Conservation (phyloP, 2,329 filamentous ascomycete genomes). For the Penicillium sclerotigenum region DNA sequence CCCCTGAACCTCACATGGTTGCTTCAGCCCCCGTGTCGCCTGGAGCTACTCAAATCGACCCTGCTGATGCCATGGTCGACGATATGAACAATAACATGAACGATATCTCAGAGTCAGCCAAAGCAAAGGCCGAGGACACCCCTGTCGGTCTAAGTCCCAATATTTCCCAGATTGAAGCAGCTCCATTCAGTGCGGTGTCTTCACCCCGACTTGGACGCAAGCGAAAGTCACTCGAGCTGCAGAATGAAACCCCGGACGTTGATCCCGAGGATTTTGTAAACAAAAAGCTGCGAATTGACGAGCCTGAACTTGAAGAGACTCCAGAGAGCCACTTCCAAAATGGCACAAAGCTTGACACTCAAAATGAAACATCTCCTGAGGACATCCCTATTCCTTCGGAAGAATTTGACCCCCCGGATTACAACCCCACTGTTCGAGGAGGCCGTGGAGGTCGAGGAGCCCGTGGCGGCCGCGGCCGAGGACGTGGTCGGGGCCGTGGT, state of each 20-base stretch:
- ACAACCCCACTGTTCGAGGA: slow-evolving; percentile 2
- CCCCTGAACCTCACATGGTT: slow-evolving; percentile 8
- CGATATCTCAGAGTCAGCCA: background rate
- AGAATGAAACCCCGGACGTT: slow-evolving; percentile 16
- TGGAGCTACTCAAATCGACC: slow-evolving; percentile 6
- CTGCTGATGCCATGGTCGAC: background rate
- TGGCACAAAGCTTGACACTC: slow-evolving; percentile 18
- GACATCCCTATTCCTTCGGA: slow-evolving; percentile 3
- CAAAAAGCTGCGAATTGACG: slow-evolving; percentile 35
- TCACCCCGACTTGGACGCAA: slow-evolving; percentile 24
- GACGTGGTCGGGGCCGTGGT: slow-evolving; percentile 34
- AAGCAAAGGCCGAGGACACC: slow-evolving; percentile 1
- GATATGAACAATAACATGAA: background rate
- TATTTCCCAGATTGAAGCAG: background rate
- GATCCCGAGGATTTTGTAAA: slow-evolving; percentile 15
- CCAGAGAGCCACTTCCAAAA: slow-evolving; percentile 23
- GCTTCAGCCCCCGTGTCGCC: slow-evolving; percentile 15
- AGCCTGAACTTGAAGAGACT: slow-evolving; percentile 24
- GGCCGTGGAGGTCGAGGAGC: slow-evolving; percentile 17
- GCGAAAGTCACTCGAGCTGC: slow-evolving; percentile 25
- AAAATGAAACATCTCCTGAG: slow-evolving; percentile 21
- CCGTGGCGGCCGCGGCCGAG: slow-evolving; percentile 28
- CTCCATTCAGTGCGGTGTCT: background rate
- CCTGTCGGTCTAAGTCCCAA: background rate
- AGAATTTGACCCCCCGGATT: background rate